Percentiles rank a stretch among this genome's conserved stretches.
phyloP scores from a whole-genome alignment of 805 yeast species.

The Wickerhamiella spandovensis region DNA sequence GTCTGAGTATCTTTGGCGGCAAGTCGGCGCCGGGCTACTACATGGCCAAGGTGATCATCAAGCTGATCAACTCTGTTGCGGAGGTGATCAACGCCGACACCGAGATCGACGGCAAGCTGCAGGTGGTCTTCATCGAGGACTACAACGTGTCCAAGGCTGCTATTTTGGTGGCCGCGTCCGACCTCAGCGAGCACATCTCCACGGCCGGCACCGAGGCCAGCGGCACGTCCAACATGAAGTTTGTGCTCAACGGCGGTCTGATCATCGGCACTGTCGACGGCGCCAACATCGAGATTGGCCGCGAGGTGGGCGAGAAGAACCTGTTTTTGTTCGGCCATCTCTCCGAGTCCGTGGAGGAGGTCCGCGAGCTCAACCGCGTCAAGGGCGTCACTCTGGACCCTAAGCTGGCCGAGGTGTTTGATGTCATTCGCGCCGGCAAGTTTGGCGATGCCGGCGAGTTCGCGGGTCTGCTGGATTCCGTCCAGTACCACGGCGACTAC shows the following conservation, averaged over 20 bases:
- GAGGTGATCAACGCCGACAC: constrained; percentile 67
- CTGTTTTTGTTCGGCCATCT: constrained; percentile 85
- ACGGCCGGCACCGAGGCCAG: constrained; percentile 97
- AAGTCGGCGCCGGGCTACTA: constrained; percentile 97
- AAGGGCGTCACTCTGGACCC: constrained; percentile 48
- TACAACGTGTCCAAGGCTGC: constrained; percentile 92
- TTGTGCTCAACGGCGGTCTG: constrained; percentile 85
- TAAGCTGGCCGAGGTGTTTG: constrained; percentile 48
- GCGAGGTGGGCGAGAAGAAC: constrained; percentile 88
- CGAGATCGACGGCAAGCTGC: constrained; percentile 60
- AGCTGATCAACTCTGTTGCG: constrained; percentile 69
- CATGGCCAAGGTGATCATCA: constrained; percentile 85
- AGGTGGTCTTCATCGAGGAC: constrained; percentile 82
- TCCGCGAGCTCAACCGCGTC: constrained; percentile 61
- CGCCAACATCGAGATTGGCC: constrained; percentile 87
- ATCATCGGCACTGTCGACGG: constrained; percentile 95
- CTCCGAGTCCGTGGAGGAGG: constrained; percentile 77
- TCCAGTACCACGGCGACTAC: constrained; percentile 65
- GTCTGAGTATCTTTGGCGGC: constrained; percentile 80
- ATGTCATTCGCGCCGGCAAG: constrained; percentile 48
- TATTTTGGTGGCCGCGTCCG: constrained; percentile 79
- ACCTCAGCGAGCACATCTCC: constrained; percentile 83
- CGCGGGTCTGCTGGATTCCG: constrained; percentile 52
- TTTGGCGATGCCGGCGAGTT: constrained; percentile 59
- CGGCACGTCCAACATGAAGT: constrained; percentile 93